Evolutionary conservation across 331 rosid species (phyloP), one percentile per base, ranked within the genome.

Genomic region (Telfairia occidentalis): DNA sequence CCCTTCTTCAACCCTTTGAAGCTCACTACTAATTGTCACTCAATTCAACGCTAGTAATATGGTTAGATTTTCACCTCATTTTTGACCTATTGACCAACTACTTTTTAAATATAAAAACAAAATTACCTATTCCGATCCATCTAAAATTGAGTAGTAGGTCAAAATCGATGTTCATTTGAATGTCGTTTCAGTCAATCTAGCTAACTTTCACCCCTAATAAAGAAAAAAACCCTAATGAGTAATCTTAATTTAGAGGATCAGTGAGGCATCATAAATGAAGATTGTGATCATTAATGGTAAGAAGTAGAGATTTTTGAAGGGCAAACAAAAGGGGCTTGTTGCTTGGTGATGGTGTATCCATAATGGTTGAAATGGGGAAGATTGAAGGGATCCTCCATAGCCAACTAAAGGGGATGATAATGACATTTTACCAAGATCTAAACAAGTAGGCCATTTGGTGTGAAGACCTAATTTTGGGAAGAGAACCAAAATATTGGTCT

Each of bases 341-440:
- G 37, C 5, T 32, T 32, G 37, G 10, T 18, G 13, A 15, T 53
- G 59, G 59, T 19, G 29, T 19, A 53, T 58, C 37, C 37, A 58
- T 7, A 58, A 58, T 58, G 1, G n/a, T 63, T 63, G 46, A 61
- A 61, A 61, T 61, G 7, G 26, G 70, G 16, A 0, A 35, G 7
- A 34, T 3, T 13, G 24, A 18, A 15, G 70, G 38, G 28, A 6
- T 45, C 15, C 0, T 9, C 45, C 2, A 26, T 59, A 59, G 66
- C 40, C 40, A 63, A 63, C 29, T 2, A 35, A 35, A 63, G 8
- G 6, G 30, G 49, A 65, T 65, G 50, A 65, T 19, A 46, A 37
- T 19, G 72, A 65, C 72, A 65, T 65, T 4, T 37, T 65, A 65
- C 72, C 72, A 65, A n/a, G n/a, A 38, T 38, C 29, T 23, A 65